A percentile compares a stretch with the other conserved stretches of the same genome.
Conservation (phyloP, 345 rosid species). For the Zanthoxylum bungeanum region DNA sequence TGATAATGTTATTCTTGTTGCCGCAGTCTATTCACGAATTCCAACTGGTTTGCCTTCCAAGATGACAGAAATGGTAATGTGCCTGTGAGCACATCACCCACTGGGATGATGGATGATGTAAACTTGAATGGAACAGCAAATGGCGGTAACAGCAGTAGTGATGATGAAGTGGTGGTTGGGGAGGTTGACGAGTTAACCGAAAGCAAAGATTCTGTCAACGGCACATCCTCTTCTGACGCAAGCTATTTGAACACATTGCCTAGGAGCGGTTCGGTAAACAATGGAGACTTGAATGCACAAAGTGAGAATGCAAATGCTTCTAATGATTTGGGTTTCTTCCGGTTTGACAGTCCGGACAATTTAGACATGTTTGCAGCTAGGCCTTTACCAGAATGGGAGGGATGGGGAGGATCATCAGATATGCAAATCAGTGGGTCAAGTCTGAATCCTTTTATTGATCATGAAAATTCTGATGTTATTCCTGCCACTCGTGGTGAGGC, state of each 20-base stretch:
- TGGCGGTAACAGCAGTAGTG: slow-evolving; percentile 72
- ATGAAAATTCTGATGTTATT: slow-evolving; percentile 36
- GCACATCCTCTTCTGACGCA: slow-evolving; percentile 49
- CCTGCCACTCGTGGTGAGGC: slow-evolving; percentile 27
- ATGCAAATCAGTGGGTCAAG: slow-evolving; percentile 55
- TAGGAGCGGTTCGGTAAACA: slow-evolving; percentile 14
- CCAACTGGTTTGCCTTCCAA: slow-evolving; percentile 98
- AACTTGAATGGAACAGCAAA: slow-evolving; percentile 63
- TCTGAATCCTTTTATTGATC: slow-evolving; percentile 66
- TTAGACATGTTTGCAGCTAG: slow-evolving; percentile 56
- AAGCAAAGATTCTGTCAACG: slow-evolving; percentile 37
- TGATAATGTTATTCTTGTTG: slow-evolving; percentile 15
- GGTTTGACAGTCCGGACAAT: slow-evolving; percentile 51
- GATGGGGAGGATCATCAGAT: slow-evolving; percentile 71
- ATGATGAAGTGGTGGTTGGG: slow-evolving; percentile 89
- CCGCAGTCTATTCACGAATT: slow-evolving; percentile 84
- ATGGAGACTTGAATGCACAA: slow-evolving; percentile 25
- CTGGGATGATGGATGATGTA: slow-evolving; percentile 74
- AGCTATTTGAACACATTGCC: slow-evolving; percentile 31
- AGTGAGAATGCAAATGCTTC: slow-evolving; percentile 36
- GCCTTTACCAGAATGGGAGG: slow-evolving; percentile 80
- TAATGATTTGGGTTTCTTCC: slow-evolving; percentile 40
- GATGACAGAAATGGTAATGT: slow-evolving; percentile 62
- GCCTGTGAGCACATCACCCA: slow-evolving; percentile 45
- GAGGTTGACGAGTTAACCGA: slow-evolving; percentile 67